Conservation (phyloP, 1,284 basidiomycete genomes). For the Naganishia sp. region DNA sequence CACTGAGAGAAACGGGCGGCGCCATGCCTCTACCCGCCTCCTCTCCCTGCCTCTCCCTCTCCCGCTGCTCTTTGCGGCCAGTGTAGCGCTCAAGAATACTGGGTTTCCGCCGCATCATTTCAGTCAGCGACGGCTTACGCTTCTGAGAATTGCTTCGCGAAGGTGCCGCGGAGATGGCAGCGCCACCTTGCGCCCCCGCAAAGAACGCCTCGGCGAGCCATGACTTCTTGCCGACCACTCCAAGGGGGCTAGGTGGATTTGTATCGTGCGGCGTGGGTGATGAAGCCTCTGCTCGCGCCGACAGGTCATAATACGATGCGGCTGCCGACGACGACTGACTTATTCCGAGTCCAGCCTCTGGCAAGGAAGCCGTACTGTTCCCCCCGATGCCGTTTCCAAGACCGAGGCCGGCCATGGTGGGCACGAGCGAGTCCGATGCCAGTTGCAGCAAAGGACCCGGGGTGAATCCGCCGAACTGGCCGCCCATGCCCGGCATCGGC, state of each 20-base stretch:
- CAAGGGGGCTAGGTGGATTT: conserved; percentile 38
- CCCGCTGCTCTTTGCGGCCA: conserved; percentile 17
- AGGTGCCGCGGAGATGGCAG: not conserved
- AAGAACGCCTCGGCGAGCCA: conserved; percentile 38
- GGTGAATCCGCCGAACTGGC: conserved; percentile 15
- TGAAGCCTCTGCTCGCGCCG: conserved; percentile 8
- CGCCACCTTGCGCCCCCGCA: conserved; percentile 12
- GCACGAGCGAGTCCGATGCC: conserved; percentile 42
- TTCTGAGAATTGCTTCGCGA: conserved; percentile 9
- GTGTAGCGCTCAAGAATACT: conserved; percentile 21
- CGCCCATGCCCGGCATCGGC: conserved; percentile 30
- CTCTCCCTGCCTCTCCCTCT: conserved; percentile 15
- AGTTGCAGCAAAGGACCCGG: conserved; percentile 59
- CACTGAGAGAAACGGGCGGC: not conserved
- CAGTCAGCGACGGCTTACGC: conserved; percentile 30
- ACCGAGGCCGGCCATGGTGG: conserved; percentile 24
- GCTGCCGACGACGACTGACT: conserved; percentile 17
- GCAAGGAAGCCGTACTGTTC: conserved; percentile 10
- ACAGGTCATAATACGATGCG: conserved; percentile 33
- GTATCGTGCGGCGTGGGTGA: conserved; percentile 16
- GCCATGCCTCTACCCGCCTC: not conserved
- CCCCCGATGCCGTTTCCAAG: not conserved
- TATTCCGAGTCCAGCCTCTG: not conserved
- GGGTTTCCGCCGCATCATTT: conserved; percentile 24
- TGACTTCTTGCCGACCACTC: conserved; percentile 34